Conservation (phyloP, 139 green algal genomes). For the Pleodorina starrii region DNA sequence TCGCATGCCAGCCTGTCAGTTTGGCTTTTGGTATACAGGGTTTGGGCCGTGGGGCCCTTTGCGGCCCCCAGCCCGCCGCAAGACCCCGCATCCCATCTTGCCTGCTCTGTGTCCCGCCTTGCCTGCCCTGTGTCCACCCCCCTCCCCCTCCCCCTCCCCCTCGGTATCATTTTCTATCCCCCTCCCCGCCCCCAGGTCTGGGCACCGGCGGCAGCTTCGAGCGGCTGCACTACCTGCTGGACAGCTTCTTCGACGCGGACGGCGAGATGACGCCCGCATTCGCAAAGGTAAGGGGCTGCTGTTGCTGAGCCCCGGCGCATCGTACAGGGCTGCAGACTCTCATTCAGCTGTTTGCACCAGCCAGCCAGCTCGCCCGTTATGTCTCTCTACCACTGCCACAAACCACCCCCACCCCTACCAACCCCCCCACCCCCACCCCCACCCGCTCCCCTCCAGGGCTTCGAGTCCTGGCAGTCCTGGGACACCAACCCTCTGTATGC, state of each 20-base stretch:
- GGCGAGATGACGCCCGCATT: slow-evolving; percentile 84
- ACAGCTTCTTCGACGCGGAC: slow-evolving; percentile 81
- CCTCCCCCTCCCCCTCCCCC: too few relatives aligned
- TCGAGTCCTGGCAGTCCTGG: slow-evolving; percentile 83
- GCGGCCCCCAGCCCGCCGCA: too few relatives aligned
- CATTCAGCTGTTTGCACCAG: too few relatives aligned
- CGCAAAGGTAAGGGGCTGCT: slow-evolving; percentile 73
- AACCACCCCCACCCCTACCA: too few relatives aligned
- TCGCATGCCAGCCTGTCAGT: too few relatives aligned
- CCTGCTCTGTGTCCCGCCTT: background rate
- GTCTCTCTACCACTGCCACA: background rate
- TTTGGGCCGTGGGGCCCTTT: too few relatives aligned
- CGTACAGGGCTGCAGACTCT: too few relatives aligned
- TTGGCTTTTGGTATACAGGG: too few relatives aligned
- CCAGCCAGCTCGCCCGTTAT: too few relatives aligned
- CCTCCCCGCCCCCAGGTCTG: slow-evolving; percentile 62
- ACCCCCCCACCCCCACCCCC: too few relatives aligned
- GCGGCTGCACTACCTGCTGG: slow-evolving; percentile 90
- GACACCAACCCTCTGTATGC: slow-evolving; percentile 96
- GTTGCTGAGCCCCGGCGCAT: too few relatives aligned
- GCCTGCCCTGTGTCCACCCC: background rate
- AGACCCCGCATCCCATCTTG: background rate
- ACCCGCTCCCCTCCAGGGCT: slow-evolving; percentile 56
- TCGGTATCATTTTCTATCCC: too few relatives aligned
- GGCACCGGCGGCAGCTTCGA: slow-evolving; percentile 87